Base-by-base conservation (phyloP, 257 asterid species). In the Plectranthus barbatus region DNA sequence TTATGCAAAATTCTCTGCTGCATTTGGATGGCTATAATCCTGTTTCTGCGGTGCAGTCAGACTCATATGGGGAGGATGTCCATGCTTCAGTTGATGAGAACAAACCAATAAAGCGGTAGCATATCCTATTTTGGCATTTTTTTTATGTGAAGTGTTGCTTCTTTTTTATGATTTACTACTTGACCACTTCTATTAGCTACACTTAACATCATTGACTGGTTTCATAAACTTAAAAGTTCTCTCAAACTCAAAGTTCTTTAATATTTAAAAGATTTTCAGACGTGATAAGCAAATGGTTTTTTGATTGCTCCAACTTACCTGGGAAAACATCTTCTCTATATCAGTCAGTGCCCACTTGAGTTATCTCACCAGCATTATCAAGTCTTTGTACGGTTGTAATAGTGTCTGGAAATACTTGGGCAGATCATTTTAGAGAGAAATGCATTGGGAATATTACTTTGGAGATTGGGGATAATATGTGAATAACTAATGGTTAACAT, bases 51-150 rank as follows among this genome's bases (percentile, higher is more conserved):
- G 68, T 75, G n/a, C 72, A 61, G 39, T 42, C 66, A 20, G 81
- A 74, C 26, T 56, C 70, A 4, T 48, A 44, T 39, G 75, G 67
- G 4, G 73, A 80, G n/a, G n/a, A n/a, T 65, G 36, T 57, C 9
- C 56, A 42, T 66, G 77, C 77, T 70, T 72, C 78, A 29, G 56
- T 60, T 7, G 78, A 72, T 44, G 88, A 75, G 60, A 63, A 70
- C 57, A 83, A 67, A 71, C 63, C 64, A 17, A 61, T 75, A 66
- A 88, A 82, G 70, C 77, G 92, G 96, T 86, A 40, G 12, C 64
- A 66, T 83, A 60, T 71, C 61, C 67, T 56, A 9, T 21, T 67
- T 72, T 56, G 57, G 54, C 37, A 50, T 67, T 50, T 68, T 57
- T 75, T 56, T 34, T 7, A 15, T 33, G 33, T 20, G 8, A 56